Base-by-base conservation (phyloP, 768 basidiomycete species). In the Stropharia rugosoannulata region DNA sequence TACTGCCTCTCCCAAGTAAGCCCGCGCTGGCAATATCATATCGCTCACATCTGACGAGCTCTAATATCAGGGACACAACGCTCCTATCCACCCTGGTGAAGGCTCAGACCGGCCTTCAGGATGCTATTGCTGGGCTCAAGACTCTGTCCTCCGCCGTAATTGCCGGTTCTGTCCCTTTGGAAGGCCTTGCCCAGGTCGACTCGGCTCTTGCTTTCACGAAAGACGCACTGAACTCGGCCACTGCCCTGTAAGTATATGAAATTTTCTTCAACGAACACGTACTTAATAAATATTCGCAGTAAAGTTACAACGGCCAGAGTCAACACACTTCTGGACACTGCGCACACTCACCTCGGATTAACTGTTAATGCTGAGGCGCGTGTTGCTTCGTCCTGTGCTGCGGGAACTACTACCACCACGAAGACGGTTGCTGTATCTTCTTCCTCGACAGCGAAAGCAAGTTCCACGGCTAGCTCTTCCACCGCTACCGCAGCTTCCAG, bases 91-190 rank as follows among this genome's bases (percentile, higher is more conserved):
- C 58, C 8, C 40, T 62, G 15, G 40, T 38, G 16, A 32, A 49
- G 15, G 52, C 50, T 15, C 58, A 54, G 29, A 36, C 15, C 15
- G 61, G 58, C 7, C 42, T 62, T n/a, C 43, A 51, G 49, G 55
- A 50, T 3, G 19, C 55, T 13, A 27, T 56, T 9, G 41, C 13
- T 42, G 61, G 58, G 19, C 47, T 59, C 7, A 36, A 29, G 22
- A 35, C 29, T 22, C 46, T 62, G n/a, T 53, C 55, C 10, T n/a
- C 27, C 10, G 46, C 55, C n/a, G 29, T 62, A 12, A 12, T 19
- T 9, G 29, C 45, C 1, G 61, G 61, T 12, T 44, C 35, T 15
- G 39, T 45, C 22, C 55, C 58, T 39, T 29, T 49, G 5, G 22
- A 48, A 9, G 53, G 38, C 1, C 50, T 57, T 16, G 53, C 38